Evolutionary conservation across 768 basidiomycete species (phyloP), one percentile per base, ranked within the genome.

Genomic region (Suillus plorans): DNA sequence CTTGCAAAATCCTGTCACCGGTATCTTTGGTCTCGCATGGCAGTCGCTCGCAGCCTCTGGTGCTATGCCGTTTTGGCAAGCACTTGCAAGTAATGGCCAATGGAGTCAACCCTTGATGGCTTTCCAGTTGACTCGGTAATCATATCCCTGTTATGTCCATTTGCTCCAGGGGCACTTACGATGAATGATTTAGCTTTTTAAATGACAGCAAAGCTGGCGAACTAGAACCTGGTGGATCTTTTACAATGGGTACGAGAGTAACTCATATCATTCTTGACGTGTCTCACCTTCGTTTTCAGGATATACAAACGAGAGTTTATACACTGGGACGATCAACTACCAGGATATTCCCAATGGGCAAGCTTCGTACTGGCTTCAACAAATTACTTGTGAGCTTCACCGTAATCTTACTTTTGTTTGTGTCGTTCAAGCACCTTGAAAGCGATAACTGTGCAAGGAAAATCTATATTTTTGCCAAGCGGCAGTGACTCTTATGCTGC

Each of bases 11-110:
- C 71, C 80, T 3, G 81, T 86, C 4, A 85, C 86, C 1, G 92
- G 92, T 6, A 83, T 94, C 69, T 79, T 93, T 78, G 92, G 92
- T 13, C 83, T 93, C 52, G 92, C 86, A 0, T 93, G 90, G 74
- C 65, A 78, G 31, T 69, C 82, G 13, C 82, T 93, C 53, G 82
- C 91, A 0, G 78, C 79, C 25, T 89, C 89, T 9, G 71, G 71
- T 4, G 78, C 85, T 0, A 77, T 76, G 16, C 91, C 91, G 2
- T 89, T 92, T 73, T 92, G 91, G 90, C 80, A 88, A 68, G 74
- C 83, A 0, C 77, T 93, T 18, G 72, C 79, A 4, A 72, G 77
- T 25, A 68, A 66, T 25, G 78, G 79, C 47, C 77, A 81, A 60
- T 79, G 89, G 53, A 69, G 77, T 4, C 71, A 69, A 4, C 85